Percentiles rank a stretch among this genome's conserved stretches.
These are phyloP conservation scores for Ecytonucleospora hepatopenaei DNA, from an alignment of 371 early-diverging fungal species.

Conservation along the genomic window DNA sequence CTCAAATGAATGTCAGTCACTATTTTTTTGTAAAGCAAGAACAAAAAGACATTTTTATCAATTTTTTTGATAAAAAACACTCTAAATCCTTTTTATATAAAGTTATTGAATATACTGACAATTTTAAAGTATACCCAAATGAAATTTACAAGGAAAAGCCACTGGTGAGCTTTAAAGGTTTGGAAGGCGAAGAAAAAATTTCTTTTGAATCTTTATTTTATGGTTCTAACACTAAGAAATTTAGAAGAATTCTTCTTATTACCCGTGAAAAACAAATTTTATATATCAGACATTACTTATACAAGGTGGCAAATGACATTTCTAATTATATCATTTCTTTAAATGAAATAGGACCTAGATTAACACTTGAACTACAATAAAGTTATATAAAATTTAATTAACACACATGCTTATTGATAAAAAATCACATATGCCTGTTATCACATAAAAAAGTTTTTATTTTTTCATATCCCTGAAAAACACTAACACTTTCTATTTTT, in stretches of 20 bases:
- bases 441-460: too few species aligned
- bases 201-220: slow-evolving; percentile 16
- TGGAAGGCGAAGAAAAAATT: not conserved
- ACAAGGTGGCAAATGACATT: slow-evolving; percentile 15
- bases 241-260: slow-evolving; percentile 27
- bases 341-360: slow-evolving; percentile 39
- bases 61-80: not conserved
- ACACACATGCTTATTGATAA: too few species aligned
- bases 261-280: slow-evolving; percentile 26
- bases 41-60: slow-evolving; percentile 7
- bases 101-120: slow-evolving; percentile 27
- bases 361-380: slow-evolving; percentile 36
- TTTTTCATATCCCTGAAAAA: too few species aligned
- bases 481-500: slow-evolving; percentile 20
- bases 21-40: slow-evolving; percentile 27
- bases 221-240: not conserved
- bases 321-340: slow-evolving; percentile 25
- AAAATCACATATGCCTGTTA: too few species aligned
- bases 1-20: slow-evolving; percentile 22
- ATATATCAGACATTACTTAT: slow-evolving; percentile 35
- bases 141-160: slow-evolving; percentile 19
- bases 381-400: too few species aligned
- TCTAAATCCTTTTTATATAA: slow-evolving; percentile 33
- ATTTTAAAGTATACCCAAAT: slow-evolving; percentile 8
- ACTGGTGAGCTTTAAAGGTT: slow-evolving; percentile 29